Base-by-base conservation (phyloP, 2,329 filamentous ascomycete genomes). In the Xylariales sp. region DNA sequence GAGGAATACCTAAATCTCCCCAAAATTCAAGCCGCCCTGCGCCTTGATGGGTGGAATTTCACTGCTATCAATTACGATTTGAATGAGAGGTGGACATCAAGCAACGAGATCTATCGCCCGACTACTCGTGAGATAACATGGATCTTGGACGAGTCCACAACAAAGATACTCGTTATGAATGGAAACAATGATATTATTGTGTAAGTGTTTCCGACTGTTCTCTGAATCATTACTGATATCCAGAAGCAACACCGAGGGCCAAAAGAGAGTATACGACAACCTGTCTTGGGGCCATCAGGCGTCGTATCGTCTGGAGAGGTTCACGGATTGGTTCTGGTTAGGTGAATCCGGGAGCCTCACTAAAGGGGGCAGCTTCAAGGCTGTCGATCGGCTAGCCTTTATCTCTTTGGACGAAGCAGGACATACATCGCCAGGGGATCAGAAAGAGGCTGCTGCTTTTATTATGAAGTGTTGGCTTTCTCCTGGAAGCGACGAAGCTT, bases 151-250 rank as follows among this genome's bases (percentile, higher is more conserved):
- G 33, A 45, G 22, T 35, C 39, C 4, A 15, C 16, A 3, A 38
- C 27, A 7, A 15, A 20, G 10, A 39, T 45, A 2, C n/a, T 42
- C 20, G 40, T 38, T 11, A 29, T 42, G 5, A 45, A 45, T 21
- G 43, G 38, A 11, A 45, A 45, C 21, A 42, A 42, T 19, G 43
- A 45, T 18, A 45, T 45, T 25, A 29, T 22, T n/a, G 43, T 42
- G 43, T 45, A 42, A n/a, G 33, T 38, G 14, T 20, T 9, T 12
- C n/a, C n/a, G n/a, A n/a, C n/a, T 15, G 12, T 27, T 18, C 20
- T n/a, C 7, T 14, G n/a, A n/a, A 19, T 9, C 7, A 40, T 8
- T 8, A 42, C 3, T 34, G 7, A 22, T 36, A 11, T 8, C 9
- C 2, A 4, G 14, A 16, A 46, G 44, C 7, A 46, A 43, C 10